A percentile compares a stretch with the other conserved stretches of the same genome.
Evolutionary conservation across 192 early-diverging fungal species (phyloP).

Genomic region (Tieghemiomyces parasiticus): DNA sequence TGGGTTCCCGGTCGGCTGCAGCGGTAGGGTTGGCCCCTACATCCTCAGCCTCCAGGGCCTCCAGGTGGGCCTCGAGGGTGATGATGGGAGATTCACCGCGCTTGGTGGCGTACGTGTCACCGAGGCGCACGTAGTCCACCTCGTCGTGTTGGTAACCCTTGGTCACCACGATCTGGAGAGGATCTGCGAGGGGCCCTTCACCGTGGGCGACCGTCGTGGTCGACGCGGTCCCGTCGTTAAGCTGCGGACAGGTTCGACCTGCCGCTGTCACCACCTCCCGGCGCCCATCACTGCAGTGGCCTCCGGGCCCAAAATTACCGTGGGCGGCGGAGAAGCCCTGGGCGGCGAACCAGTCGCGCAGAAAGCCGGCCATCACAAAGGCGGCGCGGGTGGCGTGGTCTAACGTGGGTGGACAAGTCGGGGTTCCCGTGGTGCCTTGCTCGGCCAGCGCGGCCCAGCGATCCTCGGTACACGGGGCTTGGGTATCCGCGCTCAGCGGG

Average conservation of each 20-base stretch:
- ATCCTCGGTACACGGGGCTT: too few species aligned
- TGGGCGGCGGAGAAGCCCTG: conserved; percentile 3
- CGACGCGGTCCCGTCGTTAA: too few species aligned
- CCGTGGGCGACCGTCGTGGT: neutral
- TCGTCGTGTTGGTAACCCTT: neutral
- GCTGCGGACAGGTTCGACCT: too few species aligned
- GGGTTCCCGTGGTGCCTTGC: neutral
- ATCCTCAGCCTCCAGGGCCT: neutral
- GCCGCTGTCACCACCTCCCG: too few species aligned
- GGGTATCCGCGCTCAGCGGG: too few species aligned
- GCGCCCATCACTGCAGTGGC: neutral
- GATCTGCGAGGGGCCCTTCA: neutral
- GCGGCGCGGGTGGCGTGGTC: neutral
- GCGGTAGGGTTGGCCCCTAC: too few species aligned
- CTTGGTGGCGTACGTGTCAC: neutral
- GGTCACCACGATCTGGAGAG: neutral
- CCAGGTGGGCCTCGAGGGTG: neutral
- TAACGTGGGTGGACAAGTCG: neutral
- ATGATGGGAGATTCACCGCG: conserved; percentile 1
- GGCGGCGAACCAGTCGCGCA: conserved; percentile 1
- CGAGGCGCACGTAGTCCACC: neutral
- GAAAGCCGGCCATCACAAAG: neutral
- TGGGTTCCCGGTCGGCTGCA: too few species aligned
- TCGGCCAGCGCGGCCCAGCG: too few species aligned
- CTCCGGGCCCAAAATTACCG: neutral